phyloP scores from a whole-genome alignment of 371 early-diverging fungal species.

The Thermomucor indicae-seudaticae region DNA sequence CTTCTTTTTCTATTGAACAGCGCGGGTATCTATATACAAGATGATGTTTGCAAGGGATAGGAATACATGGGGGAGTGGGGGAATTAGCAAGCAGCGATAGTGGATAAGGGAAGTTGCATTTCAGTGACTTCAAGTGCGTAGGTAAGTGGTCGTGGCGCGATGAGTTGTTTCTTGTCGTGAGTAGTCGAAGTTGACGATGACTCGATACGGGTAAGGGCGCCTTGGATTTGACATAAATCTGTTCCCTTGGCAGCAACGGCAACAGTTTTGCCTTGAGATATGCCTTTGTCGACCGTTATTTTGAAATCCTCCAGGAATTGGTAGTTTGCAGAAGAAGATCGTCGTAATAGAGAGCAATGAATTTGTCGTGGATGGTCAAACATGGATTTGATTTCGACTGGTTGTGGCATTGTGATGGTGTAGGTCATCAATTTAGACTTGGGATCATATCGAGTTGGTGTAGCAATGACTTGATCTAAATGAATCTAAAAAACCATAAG shows the following conservation, averaged over 20 bases:
- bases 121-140: slow-evolving; percentile 44
- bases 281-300: slow-evolving; percentile 38
- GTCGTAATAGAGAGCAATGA: slow-evolving; percentile 30
- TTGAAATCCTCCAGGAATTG: slow-evolving; percentile 24
- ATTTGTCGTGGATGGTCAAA: slow-evolving; percentile 41
- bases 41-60: neutral
- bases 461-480: slow-evolving; percentile 31
- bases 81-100: slow-evolving; percentile 25
- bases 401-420: slow-evolving; percentile 31
- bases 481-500: slow-evolving; percentile 23
- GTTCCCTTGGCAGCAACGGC: slow-evolving; percentile 22
- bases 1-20: no score
- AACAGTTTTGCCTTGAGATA: slow-evolving; percentile 28
- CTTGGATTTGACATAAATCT: slow-evolving; percentile 32
- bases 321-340: slow-evolving; percentile 11
- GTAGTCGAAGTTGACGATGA: neutral
- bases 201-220: slow-evolving; percentile 24
- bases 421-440: slow-evolving; percentile 29
- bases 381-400: slow-evolving; percentile 39
- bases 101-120: slow-evolving; percentile 37
- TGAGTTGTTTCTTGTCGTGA: slow-evolving; percentile 8
- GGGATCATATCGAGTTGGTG: slow-evolving; percentile 30
- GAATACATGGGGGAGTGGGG: neutral
- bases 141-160: slow-evolving; percentile 30
- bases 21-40: no score